phyloP scores from a whole-genome alignment of 305 asterid species.

The Solanum hybrid region DNA sequence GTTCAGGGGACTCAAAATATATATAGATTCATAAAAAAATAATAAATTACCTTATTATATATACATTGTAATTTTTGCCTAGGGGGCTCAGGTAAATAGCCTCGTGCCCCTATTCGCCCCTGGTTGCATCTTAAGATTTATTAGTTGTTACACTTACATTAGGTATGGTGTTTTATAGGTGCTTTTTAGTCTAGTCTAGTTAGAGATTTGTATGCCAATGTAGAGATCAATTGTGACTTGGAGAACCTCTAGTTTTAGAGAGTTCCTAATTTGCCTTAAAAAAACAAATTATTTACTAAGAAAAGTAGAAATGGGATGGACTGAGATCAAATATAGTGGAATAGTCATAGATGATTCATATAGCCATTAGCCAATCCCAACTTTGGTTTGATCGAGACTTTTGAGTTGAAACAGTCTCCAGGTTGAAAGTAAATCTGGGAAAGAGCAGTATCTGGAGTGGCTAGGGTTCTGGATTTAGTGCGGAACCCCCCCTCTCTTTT shows the following conservation, averaged over 20 bases:
- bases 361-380: neutral
- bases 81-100: neutral
- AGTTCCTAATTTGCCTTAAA: neutral
- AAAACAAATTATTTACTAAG: neutral
- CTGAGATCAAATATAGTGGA: neutral
- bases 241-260: neutral
- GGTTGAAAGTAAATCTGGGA: neutral
- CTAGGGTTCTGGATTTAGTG: neutral
- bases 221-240: neutral
- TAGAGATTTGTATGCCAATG: neutral
- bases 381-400: neutral
- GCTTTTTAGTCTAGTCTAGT: neutral
- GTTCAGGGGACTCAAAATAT: neutral
- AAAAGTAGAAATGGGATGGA: neutral
- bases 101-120: neutral
- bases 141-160: neutral
- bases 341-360: neutral
- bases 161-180: neutral
- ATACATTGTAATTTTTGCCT: neutral
- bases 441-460: neutral
- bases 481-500: neutral
- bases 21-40: neutral
- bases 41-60: neutral
- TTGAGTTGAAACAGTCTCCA: neutral
- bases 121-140: neutral